A percentile compares a stretch with the other conserved stretches of the same genome.
Evolutionary conservation across 2,329 filamentous ascomycete species (phyloP).

Genomic region (Cladophialophora bantiana): DNA sequence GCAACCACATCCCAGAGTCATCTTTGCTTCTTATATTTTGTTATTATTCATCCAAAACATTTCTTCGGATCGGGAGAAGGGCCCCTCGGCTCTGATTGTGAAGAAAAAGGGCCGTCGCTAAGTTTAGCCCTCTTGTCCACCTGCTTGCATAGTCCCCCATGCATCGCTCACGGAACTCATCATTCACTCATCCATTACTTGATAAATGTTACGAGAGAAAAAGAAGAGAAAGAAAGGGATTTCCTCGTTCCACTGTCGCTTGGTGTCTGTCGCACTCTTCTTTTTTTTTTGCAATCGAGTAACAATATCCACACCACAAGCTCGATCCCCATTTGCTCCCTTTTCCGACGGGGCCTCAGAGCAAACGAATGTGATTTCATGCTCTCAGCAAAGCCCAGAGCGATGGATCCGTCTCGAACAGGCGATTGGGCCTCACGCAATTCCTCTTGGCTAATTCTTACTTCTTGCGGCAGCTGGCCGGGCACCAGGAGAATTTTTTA

Average conservation of each 20-base stretch:
- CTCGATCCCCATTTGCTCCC: not conserved
- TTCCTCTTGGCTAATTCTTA: not conserved
- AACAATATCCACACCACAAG: not conserved
- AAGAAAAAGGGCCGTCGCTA: not conserved
- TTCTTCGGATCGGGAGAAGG: not conserved
- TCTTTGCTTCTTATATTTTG: not conserved
- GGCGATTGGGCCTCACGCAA: not conserved
- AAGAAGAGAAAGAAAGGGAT: not conserved
- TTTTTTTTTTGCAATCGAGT: not conserved
- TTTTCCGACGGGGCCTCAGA: not conserved
- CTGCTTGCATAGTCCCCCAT: not conserved
- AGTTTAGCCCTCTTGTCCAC: not conserved
- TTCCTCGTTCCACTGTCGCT: not conserved
- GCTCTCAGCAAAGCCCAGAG: not conserved
- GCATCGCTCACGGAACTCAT: not conserved
- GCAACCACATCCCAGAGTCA: not conserved
- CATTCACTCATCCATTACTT: not conserved
- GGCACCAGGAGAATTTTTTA: not conserved
- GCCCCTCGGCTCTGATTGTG: not conserved
- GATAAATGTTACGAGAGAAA: conserved; percentile 14
- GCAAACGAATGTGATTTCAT: conserved; percentile 1
- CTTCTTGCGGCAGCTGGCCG: not conserved
- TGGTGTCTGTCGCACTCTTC: not conserved
- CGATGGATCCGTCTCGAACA: not conserved
- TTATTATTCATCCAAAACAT: conserved; percentile 4